Conservation (phyloP, 2,329 filamentous ascomycete genomes). For the Metarhizium album region DNA sequence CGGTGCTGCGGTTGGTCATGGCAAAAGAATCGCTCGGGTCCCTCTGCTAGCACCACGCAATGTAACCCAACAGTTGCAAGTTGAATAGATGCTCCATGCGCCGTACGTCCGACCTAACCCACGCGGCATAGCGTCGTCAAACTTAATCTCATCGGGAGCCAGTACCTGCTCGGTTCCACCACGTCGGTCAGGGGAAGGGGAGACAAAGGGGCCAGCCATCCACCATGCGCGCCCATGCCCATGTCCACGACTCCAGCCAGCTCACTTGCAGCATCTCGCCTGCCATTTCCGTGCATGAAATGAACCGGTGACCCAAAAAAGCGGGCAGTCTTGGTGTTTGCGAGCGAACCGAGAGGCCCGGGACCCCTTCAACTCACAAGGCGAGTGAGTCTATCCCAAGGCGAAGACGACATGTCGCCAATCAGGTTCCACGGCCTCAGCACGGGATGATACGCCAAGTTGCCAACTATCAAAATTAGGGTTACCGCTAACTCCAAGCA, state of each 20-base stretch:
- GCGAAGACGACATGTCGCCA: background rate
- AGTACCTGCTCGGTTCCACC: too few relatives aligned
- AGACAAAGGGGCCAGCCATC: too few relatives aligned
- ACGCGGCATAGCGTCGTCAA: too few relatives aligned
- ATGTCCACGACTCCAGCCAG: background rate
- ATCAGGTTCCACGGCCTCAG: background rate
- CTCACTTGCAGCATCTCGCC: background rate
- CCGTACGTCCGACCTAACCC: too few relatives aligned
- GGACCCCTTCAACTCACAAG: background rate
- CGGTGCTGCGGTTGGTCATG: too few relatives aligned
- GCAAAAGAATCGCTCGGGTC: too few relatives aligned
- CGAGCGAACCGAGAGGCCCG: background rate
- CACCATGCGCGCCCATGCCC: background rate
- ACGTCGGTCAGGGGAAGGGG: too few relatives aligned
- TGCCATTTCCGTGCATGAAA: background rate
- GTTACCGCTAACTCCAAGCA: too few relatives aligned
- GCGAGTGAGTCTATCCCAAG: background rate
- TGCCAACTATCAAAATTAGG: background rate
- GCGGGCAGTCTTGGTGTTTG: background rate
- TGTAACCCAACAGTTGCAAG: too few relatives aligned
- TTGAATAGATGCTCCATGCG: too few relatives aligned
- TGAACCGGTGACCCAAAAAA: background rate
- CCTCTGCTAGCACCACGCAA: too few relatives aligned
- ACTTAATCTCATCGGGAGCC: too few relatives aligned
- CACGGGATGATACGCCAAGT: background rate